phyloP scores from a whole-genome alignment of 2,329 filamentous ascomycete genomes.

The Microdochium trichocladiopsis region DNA sequence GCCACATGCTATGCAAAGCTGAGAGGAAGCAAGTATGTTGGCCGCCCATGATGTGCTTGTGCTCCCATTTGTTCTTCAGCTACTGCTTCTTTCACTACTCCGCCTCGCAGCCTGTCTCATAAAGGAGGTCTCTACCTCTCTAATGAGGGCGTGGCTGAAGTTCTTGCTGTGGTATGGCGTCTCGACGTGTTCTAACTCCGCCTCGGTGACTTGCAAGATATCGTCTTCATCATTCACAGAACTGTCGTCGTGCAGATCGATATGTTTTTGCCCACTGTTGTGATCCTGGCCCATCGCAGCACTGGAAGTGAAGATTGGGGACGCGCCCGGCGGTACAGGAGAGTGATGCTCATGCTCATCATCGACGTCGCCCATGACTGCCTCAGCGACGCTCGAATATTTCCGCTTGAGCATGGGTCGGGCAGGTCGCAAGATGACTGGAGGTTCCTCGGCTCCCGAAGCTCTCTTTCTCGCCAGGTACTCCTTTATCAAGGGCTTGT shows the following conservation, averaged over 20 bases:
- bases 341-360: conserved; percentile 1
- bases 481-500: conserved; percentile 27
- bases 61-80: neutral
- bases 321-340: neutral
- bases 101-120: neutral
- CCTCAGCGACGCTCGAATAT: conserved; percentile 25
- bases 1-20: too few relatives aligned
- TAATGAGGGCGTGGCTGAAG: conserved; percentile 1
- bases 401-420: conserved; percentile 12
- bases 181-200: conserved; percentile 4
- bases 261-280: neutral
- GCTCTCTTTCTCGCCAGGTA: conserved; percentile 28
- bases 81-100: neutral
- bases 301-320: neutral
- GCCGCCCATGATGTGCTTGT: too few relatives aligned
- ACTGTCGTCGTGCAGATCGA: neutral
- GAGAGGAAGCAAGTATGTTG: too few relatives aligned
- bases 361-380: conserved; percentile 18
- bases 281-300: neutral
- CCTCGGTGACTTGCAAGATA: conserved; percentile 8
- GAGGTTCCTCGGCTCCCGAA: conserved; percentile 9
- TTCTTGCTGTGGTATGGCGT: neutral
- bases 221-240: neutral
- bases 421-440: neutral
- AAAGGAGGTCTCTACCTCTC: conserved; percentile 4